Evolutionary conservation across 2,329 filamentous ascomycete species (phyloP), one percentile per base, ranked within the genome.

Genomic region (Hypoxylon sp.): DNA sequence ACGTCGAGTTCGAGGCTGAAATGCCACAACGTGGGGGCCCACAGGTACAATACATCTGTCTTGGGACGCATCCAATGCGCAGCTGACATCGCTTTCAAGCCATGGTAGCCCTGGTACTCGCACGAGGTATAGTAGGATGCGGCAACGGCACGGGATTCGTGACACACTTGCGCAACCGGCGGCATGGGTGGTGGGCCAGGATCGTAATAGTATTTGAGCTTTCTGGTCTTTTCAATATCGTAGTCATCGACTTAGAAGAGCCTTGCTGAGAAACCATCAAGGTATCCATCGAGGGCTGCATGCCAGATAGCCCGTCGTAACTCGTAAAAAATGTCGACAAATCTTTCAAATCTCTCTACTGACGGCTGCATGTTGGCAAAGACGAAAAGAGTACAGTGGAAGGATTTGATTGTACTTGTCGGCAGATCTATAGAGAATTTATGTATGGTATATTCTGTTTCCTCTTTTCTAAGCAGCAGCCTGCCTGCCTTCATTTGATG

Each of bases 51-150:
- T 6, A 62, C 35, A 15, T 62, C 59, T 19, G 17, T 54, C 11
- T 62, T 51, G 19, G 59, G 59, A 17, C 51, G 51, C 5, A 62
- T 50, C 59, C 59, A 62, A 2, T n/a, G 15, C 5, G 58, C 27
- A 24, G 17, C 37, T 2, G 58, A 47, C 11, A 61, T 13, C 37
- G 13, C 29, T 17, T 44, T 2, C 15, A n/a, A 17, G 29, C 27
- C 19, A 5, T 19, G 50, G 7, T 15, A 7, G 17, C 17, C 35
- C 27, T n/a, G 48, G 27, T 37, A 47, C 17, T 29, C 27, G 29
- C 17, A 21, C 24, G 39, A 6, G 17, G 27, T 35, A 13, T 32
- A 54, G 39, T 61, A 61, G 8, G 29, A 53, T 15, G 8, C 29
- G 10, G 37, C 59, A 5, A 31, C 50, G 15, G 19, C 51, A 15